Percentiles rank a stretch among this genome's conserved stretches.
Evolutionary conservation across 257 asterid species (phyloP).

Genomic region (Asclepias syriaca): DNA sequence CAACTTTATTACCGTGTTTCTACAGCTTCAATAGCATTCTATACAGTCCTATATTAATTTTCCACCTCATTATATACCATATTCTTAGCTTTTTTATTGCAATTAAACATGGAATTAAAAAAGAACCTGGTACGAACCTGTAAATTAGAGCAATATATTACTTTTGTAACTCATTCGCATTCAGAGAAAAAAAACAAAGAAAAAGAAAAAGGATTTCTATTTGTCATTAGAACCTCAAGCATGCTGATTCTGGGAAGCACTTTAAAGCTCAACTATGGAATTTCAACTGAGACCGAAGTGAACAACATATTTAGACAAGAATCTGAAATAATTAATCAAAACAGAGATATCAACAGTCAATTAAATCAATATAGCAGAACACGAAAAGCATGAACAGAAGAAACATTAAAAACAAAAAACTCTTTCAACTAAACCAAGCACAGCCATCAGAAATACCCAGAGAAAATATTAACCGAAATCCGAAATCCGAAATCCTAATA

Average conservation of each 20-base stretch:
- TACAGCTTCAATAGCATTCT: neutral
- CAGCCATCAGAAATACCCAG: neutral
- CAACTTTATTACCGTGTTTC: neutral
- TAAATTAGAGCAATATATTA: neutral
- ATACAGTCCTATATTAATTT: neutral
- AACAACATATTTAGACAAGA: neutral
- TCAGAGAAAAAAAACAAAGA: too few species aligned
- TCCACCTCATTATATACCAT: neutral
- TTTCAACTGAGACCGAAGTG: neutral
- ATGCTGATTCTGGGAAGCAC: neutral
- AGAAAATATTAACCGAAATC: neutral
- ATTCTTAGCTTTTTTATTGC: too few species aligned
- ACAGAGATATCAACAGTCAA: too few species aligned
- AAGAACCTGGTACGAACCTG: neutral
- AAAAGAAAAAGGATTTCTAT: too few species aligned
- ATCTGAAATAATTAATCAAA: neutral
- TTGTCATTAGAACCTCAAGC: neutral
- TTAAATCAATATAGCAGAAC: neutral
- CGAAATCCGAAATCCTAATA: neutral
- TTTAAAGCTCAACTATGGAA: neutral
- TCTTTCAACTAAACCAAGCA: neutral
- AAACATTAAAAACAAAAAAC: neutral
- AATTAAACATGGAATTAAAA: too few species aligned
- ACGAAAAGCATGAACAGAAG: neutral
- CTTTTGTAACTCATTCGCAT: neutral